Base-by-base conservation (phyloP, 75 land plant species). In the Pseudotsuga menziesii region DNA sequence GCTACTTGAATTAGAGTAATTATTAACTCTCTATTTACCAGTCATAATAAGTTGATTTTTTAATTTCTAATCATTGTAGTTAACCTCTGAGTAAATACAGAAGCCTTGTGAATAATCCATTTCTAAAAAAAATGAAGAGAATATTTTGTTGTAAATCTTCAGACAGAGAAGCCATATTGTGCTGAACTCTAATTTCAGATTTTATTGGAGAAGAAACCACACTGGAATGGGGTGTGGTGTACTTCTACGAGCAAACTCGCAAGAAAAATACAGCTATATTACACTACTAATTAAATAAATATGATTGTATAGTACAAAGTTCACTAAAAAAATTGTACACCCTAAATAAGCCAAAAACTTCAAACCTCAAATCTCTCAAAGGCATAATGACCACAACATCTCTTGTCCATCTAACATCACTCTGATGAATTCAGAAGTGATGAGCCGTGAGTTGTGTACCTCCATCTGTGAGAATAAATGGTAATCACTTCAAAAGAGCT, bases 401-500 rank as follows among this genome's bases (percentile, higher is more conserved):
- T 69, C 39, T n/a, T n/a, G 54, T 69, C 23, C 72, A 39, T 69
- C 41, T 7, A 36, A 19, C 14, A n/a, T 41, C 72, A 41, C 72
- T 69, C 1, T 9, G 39, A n/a, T 69, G 25, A 41, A 41, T 69
- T 41, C 52, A n/a, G 23, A 69, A 67, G 11, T 69, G 22, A 41
- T 19, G 39, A 44, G n/a, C 22, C 13, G 41, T 23, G 23, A 69
- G 12, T 22, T 69, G 13, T 20, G 44, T 67, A 64, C 44, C 13
- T 35, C 70, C 39, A 62, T 29, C 7, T 67, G 9, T 39, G 48
- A 41, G 11, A 12, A 41, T 48, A 48, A 56, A 69, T 72, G 13
- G 25, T 29, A 35, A n/a, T 79, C 79, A 85, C 75, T 73, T 85
- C 75, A 97, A 83, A 41, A 97, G 87, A 23, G 84, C 56, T 74